Conservation (phyloP, 805 yeast genomes). For the Dipodascus albidus region DNA sequence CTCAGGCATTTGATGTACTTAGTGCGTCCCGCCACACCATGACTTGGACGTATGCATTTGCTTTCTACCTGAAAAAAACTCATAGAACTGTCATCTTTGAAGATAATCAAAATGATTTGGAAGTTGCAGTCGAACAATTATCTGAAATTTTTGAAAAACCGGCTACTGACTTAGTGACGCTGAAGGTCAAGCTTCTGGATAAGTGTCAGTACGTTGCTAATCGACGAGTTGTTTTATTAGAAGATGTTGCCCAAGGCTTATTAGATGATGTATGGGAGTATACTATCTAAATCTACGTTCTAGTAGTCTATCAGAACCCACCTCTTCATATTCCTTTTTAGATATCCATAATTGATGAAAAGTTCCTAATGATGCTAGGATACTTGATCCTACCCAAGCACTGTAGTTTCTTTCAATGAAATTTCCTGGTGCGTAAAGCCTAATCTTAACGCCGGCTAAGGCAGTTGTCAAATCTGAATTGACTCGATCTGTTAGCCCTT, state of each 20-base stretch:
- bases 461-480: slow-evolving; percentile 42
- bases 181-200: slow-evolving; percentile 31
- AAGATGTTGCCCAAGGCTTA: slow-evolving; percentile 34
- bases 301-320: slow-evolving; percentile 32
- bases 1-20: slow-evolving; percentile 57
- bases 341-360: slow-evolving; percentile 48
- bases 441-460: slow-evolving; percentile 39
- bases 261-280: slow-evolving; percentile 78
- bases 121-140: slow-evolving; percentile 56
- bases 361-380: slow-evolving; percentile 48
- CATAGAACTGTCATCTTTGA: slow-evolving; percentile 56
- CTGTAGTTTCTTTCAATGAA: slow-evolving; percentile 57
- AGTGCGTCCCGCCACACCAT: slow-evolving; percentile 61
- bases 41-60: slow-evolving; percentile 85
- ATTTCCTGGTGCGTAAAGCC: slow-evolving; percentile 31
- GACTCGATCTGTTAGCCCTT: slow-evolving; percentile 45
- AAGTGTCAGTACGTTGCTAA: slow-evolving; percentile 32
- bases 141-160: slow-evolving; percentile 45
- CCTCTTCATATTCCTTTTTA: slow-evolving; percentile 54
- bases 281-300: slow-evolving; percentile 39
- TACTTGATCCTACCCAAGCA: slow-evolving; percentile 63
- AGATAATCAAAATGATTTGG: slow-evolving; percentile 53
- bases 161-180: slow-evolving; percentile 24
- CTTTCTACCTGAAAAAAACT: slow-evolving; percentile 46
- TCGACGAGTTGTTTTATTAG: slow-evolving; percentile 32